Conservation (phyloP, 2,329 filamentous ascomycete genomes). For the Tothia fuscella region DNA sequence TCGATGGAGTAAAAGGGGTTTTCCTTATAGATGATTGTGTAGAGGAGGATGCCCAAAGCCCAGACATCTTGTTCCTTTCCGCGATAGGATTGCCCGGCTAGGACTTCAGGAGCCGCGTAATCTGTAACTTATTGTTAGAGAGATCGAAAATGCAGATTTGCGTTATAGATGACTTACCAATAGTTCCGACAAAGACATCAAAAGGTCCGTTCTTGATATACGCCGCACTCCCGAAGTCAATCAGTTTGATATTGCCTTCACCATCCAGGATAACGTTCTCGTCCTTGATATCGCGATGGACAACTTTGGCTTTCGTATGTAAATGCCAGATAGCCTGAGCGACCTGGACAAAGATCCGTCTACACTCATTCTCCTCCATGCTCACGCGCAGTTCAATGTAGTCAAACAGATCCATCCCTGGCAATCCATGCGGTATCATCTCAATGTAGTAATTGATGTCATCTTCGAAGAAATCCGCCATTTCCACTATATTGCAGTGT, state of each 20-base stretch:
- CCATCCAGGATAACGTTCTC: slow-evolving; percentile 96
- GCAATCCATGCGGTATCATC: slow-evolving; percentile 88
- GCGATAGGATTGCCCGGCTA: slow-evolving; percentile 81
- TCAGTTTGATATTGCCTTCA: slow-evolving; percentile 89
- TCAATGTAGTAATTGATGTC: slow-evolving; percentile 96
- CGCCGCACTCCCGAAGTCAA: slow-evolving; percentile 94
- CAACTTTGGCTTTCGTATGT: slow-evolving; percentile 79
- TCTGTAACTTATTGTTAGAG: slow-evolving; percentile 41
- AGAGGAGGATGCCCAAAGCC: slow-evolving; percentile 91
- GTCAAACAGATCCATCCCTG: slow-evolving; percentile 97
- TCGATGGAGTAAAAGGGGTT: slow-evolving; percentile 99
- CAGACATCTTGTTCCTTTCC: slow-evolving; percentile 98
- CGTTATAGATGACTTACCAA: slow-evolving; percentile 50
- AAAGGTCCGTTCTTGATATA: slow-evolving; percentile 98
- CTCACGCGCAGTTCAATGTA: slow-evolving; percentile 94
- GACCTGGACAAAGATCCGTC: slow-evolving; percentile 91
- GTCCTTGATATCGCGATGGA: slow-evolving; percentile 97
- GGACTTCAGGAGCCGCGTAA: slow-evolving; percentile 95
- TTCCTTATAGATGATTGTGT: slow-evolving; percentile 99
- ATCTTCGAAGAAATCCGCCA: slow-evolving; percentile 62
- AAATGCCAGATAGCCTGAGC: slow-evolving; percentile 81
- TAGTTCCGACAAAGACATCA: slow-evolving; percentile 97
- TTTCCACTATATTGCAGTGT: slow-evolving; percentile 56
- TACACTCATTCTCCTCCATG: slow-evolving; percentile 90
- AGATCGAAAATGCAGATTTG: not conserved